Percentiles rank a stretch among this genome's conserved stretches.
These are phyloP conservation scores for Cercophora scortea DNA, from an alignment of 495 filamentous ascomycete species.

Conservation along the genomic window DNA sequence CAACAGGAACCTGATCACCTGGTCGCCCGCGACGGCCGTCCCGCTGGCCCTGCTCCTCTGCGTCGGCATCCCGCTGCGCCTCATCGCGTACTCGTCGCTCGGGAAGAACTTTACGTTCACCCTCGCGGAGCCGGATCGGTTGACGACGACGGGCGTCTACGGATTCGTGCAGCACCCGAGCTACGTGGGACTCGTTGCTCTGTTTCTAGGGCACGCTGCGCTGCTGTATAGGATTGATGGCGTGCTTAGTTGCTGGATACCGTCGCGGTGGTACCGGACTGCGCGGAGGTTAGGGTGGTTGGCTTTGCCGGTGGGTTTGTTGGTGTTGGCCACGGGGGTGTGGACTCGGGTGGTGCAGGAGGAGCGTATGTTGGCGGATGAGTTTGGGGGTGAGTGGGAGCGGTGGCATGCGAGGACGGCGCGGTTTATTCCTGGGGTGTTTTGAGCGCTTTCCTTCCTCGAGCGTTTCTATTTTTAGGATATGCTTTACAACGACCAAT, in stretches of 20 bases:
- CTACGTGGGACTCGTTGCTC: slow-evolving; percentile 27
- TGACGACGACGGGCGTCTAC: slow-evolving; percentile 38
- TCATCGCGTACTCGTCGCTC: slow-evolving; percentile 28
- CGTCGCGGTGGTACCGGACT: slow-evolving; percentile 13
- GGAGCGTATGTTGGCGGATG: slow-evolving; percentile 32
- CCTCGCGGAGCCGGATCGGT: slow-evolving; percentile 32
- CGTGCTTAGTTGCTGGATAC: slow-evolving; percentile 24
- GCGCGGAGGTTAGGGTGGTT: slow-evolving; percentile 6
- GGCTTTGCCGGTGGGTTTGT: slow-evolving; percentile 2
- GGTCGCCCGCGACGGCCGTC: slow-evolving; percentile 16
- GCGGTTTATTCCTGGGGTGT: slow-evolving; percentile 21
- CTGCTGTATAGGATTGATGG: slow-evolving; percentile 13
- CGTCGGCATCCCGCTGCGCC: slow-evolving; percentile 24
- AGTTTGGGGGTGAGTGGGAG: slow-evolving; percentile 39
- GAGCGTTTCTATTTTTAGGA: no score
- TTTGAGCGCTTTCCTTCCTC: slow-evolving; percentile 11
- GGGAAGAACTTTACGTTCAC: slow-evolving; percentile 42
- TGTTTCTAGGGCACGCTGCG: slow-evolving; percentile 13
- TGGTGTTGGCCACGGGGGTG: background rate
- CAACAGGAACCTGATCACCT: slow-evolving; percentile 23
- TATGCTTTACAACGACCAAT: no score
- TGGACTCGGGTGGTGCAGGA: slow-evolving; percentile 28
- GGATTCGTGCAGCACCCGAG: slow-evolving; percentile 41
- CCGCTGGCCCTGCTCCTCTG: slow-evolving; percentile 21
- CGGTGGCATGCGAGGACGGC: slow-evolving; percentile 29